Base-by-base conservation (phyloP, 108 stramenopile genomes). In the Pseudonitzschia pungens region DNA sequence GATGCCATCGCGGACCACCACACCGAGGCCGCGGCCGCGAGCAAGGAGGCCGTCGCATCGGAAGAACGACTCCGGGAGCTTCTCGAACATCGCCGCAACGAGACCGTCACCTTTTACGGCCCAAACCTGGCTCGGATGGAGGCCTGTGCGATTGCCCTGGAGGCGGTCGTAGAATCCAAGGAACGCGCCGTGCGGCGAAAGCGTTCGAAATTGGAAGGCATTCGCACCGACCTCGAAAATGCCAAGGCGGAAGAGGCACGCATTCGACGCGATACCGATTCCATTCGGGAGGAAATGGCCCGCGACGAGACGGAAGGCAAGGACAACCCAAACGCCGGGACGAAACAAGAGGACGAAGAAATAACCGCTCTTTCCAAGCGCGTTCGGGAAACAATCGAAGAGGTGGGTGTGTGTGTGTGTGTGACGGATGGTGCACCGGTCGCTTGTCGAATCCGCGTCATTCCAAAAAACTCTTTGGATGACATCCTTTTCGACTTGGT, bases 1-100 rank as follows among this genome's bases (percentile, higher is more conserved):
- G 69, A 70, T 31, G 20, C 22, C 11, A 54, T 76, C 18, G 68
- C 69, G 0, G 50, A 8, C 21, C 48, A 26, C 50, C 27, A 20
- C 21, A 1, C 22, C 41, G 41, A 22, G 41, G 31, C 44, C 26
- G 51, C 8, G 24, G 27, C 56, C 10, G 44, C 15, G 41, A 0
- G 43, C 6, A 8, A n/a, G 28, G 44, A 67, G 20, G 6, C 16
- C 12, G 22, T 11, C 0, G 66, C 40, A 28, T 29, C 27, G 0
- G 26, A 27, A 45, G 43, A 26, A 7, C 22, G 45, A 0, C n/a
- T 48, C 26, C 24, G 22, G 43, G 22, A 24, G 9, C 28, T 67
- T 3, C 21, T 27, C n/a, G 22, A 67, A 7, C 29, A 50, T 6
- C 45, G 45, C 10, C 42, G 4, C n/a, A 11, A 14, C 7, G 27